A percentile compares a stretch with the other conserved stretches of the same genome.
These are phyloP conservation scores for Leccinum uliginosum DNA, from an alignment of 768 basidiomycete species.

Conservation along the genomic window DNA sequence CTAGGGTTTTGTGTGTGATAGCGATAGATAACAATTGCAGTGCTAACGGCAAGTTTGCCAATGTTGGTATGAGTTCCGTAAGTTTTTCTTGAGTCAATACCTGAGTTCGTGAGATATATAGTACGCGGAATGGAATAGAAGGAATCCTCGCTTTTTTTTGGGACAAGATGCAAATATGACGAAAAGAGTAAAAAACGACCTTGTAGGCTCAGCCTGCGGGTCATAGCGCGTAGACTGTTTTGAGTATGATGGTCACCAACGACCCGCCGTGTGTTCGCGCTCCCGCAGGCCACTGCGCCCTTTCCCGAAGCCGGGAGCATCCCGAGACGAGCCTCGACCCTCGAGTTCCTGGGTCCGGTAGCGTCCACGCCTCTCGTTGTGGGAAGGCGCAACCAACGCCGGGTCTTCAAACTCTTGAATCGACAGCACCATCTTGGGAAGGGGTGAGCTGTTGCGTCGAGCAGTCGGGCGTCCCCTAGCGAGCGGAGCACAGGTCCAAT, in stretches of 20 bases:
- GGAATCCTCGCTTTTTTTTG: conserved; percentile 26
- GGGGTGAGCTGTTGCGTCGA: conserved; percentile 58
- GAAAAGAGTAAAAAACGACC: conserved; percentile 10
- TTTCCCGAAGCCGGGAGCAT: conserved; percentile 58
- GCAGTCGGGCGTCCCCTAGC: conserved; percentile 41
- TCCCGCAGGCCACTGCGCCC: conserved; percentile 62
- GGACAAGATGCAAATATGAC: conserved; percentile 20
- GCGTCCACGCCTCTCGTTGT: conserved; percentile 46
- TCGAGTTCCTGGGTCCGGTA: conserved; percentile 52
- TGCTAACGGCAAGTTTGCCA: conserved; percentile 24
- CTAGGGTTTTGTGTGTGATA: conserved; percentile 23
- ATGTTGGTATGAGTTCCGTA: conserved; percentile 33
- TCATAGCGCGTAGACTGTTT: conserved; percentile 12
- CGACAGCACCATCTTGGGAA: conserved; percentile 43
- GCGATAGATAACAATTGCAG: conserved; percentile 33
- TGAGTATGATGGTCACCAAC: conserved; percentile 18
- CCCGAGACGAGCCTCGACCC: conserved; percentile 34
- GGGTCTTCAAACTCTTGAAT: conserved; percentile 33
- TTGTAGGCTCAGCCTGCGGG: conserved; percentile 23
- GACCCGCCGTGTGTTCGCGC: conserved; percentile 32
- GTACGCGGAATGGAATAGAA: conserved; percentile 30
- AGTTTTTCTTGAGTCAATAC: conserved; percentile 29
- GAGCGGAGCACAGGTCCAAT: conserved; percentile 43
- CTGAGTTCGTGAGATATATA: conserved; percentile 34
- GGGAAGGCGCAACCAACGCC: conserved; percentile 21